A percentile compares a stretch with the other conserved stretches of the same genome.
Evolutionary conservation across 805 yeast species (phyloP).

Genomic region (Candida tallmaniae): DNA sequence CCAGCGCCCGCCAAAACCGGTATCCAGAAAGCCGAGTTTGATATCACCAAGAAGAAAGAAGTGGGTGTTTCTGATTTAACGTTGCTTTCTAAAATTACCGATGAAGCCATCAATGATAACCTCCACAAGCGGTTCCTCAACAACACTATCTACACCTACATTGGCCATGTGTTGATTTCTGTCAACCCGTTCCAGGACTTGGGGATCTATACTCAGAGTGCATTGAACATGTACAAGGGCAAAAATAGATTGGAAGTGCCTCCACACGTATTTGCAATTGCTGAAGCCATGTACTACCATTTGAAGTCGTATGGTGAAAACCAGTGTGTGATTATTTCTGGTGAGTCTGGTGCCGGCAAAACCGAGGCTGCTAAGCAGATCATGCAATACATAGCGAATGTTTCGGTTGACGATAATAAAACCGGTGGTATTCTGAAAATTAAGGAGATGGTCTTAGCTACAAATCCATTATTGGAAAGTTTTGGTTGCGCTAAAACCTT

Average conservation of each 20-base stretch:
- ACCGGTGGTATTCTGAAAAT: conserved; percentile 63
- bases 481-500: conserved; percentile 93
- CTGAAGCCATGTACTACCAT: conserved; percentile 94
- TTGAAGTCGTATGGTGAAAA: conserved; percentile 90
- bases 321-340: conserved; percentile 96
- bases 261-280: conserved; percentile 97
- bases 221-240: conserved; percentile 74
- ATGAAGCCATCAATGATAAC: conserved; percentile 89
- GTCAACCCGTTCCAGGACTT: conserved; percentile 95
- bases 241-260: conserved; percentile 94
- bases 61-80: conserved; percentile 98
- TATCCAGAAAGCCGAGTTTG: conserved; percentile 85
- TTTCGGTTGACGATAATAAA: conserved; percentile 64
- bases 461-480: conserved; percentile 86
- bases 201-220: conserved; percentile 87
- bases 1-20: conserved; percentile 54
- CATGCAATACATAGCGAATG: conserved; percentile 94
- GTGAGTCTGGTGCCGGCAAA: conserved; percentile 97
- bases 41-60: conserved; percentile 81
- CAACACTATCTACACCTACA: conserved; percentile 86
- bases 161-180: conserved; percentile 91
- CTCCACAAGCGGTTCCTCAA: conserved; percentile 84
- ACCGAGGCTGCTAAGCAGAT: conserved; percentile 97
- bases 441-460: conserved; percentile 96
- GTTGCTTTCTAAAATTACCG: conserved; percentile 78